Evolutionary conservation across 176 grass and related monocot species (phyloP), one percentile per base, ranked within the genome.

Genomic region (Chrysopogon serrulatus): DNA sequence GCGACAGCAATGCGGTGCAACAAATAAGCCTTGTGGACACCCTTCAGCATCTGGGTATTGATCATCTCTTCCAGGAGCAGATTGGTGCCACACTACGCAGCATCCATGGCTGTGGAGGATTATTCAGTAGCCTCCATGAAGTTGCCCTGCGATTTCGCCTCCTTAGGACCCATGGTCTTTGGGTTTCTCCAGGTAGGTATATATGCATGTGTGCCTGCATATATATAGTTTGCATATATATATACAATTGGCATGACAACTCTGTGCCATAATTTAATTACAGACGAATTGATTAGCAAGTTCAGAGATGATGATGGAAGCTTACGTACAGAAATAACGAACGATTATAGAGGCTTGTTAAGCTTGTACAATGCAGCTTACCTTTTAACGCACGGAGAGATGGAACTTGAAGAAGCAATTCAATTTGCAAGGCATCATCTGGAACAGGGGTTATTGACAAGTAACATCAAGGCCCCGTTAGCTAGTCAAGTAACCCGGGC

Each of bases 351-450:
- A 33, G 77, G 84, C 8, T 34, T 86, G 8, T n/a, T 86, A 36
- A 80, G 76, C 31, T 32, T 86, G 26, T 84, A 84, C 26, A 84
- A 84, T n/a, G 83, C 83, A 24, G 45, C 73, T 26, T 17, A 77
- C 63, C 53, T 86, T 65, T 53, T 45, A 5, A 86, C 18, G 5
- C 30, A 80, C 11, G 76, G 51, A 18, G 84, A 79, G 59, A n/a
- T 42, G 37, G 40, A 30, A 3, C 84, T 86, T 19, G 43, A 86
- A 30, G 68, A 86, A 21, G 43, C 31, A 10, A 86, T 79, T 16
- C 15, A 10, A 18, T 80, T 80, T 17, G 43, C 67, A 23, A 64
- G 41, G 32, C 6, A 31, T 2, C 84, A 86, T 30, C n/a, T 80
- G 21, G 33, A 49, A 10, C 54, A 74, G 14, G 33, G 51, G 2